Percentiles rank a stretch among this genome's conserved stretches.
These are phyloP conservation scores for Xylariaceae sp. DNA, from an alignment of 2,329 filamentous ascomycete genomes.

Conservation along the genomic window DNA sequence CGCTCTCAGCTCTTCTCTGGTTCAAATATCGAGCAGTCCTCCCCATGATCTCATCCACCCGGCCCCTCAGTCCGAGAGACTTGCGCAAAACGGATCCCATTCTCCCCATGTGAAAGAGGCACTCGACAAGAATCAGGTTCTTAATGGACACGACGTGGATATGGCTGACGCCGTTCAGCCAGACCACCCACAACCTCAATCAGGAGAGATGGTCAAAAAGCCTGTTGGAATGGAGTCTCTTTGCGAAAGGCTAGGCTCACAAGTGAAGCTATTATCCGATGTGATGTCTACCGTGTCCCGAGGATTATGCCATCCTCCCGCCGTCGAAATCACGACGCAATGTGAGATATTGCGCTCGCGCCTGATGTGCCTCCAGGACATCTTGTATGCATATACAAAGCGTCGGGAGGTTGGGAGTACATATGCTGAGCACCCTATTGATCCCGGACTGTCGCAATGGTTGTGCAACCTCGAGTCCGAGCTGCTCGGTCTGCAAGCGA, in stretches of 20 bases:
- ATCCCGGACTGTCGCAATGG: conserved; percentile 25
- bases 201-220: conserved; percentile 6
- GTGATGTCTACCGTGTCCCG: conserved; percentile 8
- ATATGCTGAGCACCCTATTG: conserved; percentile 18
- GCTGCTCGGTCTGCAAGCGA: conserved; percentile 16
- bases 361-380: conserved; percentile 19
- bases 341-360: conserved; percentile 16
- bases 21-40: not conserved
- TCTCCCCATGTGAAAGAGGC: not conserved
- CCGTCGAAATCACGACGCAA: conserved; percentile 1
- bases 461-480: conserved; percentile 20
- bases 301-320: not conserved
- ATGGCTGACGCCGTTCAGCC: conserved; percentile 6
- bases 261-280: conserved; percentile 12
- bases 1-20: not conserved
- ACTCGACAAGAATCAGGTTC: not conserved
- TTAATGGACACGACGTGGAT: conserved; percentile 8
- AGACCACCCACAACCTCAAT: not conserved
- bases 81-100: not conserved
- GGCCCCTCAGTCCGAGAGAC: not conserved
- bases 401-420: conserved; percentile 11
- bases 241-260: conserved; percentile 2
- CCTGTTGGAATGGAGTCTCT: conserved; percentile 11
- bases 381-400: conserved; percentile 23
- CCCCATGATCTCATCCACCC: conserved; percentile 4